Evolutionary conservation across 1,284 basidiomycete genomes (phyloP).

Genomic region (Pterulicium gracile): DNA sequence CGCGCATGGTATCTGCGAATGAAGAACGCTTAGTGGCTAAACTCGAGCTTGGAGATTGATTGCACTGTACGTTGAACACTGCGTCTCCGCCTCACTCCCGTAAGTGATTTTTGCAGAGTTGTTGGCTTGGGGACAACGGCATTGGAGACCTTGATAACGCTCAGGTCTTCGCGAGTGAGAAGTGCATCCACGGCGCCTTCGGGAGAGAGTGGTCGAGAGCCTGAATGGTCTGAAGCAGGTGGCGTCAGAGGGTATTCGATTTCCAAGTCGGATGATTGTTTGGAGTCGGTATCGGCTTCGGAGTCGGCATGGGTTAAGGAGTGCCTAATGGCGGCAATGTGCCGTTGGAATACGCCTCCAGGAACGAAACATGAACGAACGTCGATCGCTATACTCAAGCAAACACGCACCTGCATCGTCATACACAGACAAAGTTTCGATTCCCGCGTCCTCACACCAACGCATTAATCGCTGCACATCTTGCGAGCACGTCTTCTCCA

Average conservation of each 20-base stretch:
- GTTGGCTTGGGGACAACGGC: slow-evolving; percentile 6
- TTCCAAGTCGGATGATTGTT: slow-evolving; percentile 38
- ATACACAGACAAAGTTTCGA: slow-evolving; percentile 54
- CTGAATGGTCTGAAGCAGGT: slow-evolving; percentile 57
- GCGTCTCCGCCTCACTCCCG: not conserved
- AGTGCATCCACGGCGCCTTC: slow-evolving; percentile 16
- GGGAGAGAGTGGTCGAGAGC: slow-evolving; percentile 49
- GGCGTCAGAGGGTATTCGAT: slow-evolving; percentile 61
- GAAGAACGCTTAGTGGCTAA: too few relatives aligned
- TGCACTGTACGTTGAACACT: not conserved
- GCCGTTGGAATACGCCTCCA: slow-evolving; percentile 2
- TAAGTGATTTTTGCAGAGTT: not conserved
- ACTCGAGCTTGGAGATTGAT: too few relatives aligned
- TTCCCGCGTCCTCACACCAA: slow-evolving; percentile 52
- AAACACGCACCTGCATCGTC: slow-evolving; percentile 51
- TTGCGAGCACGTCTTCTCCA: slow-evolving; percentile 36
- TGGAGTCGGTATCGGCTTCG: slow-evolving; percentile 14
- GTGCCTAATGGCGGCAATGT: slow-evolving; percentile 1
- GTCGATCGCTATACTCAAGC: too few relatives aligned
- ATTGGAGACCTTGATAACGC: slow-evolving; percentile 20
- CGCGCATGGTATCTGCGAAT: too few relatives aligned
- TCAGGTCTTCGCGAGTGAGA: slow-evolving; percentile 18
- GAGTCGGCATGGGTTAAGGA: slow-evolving; percentile 5
- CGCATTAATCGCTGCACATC: slow-evolving; percentile 35
- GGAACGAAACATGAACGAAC: too few relatives aligned